Evolutionary conservation across 169 alveolate genomes (phyloP).

Genomic region (Plasmodium coatneyi): DNA sequence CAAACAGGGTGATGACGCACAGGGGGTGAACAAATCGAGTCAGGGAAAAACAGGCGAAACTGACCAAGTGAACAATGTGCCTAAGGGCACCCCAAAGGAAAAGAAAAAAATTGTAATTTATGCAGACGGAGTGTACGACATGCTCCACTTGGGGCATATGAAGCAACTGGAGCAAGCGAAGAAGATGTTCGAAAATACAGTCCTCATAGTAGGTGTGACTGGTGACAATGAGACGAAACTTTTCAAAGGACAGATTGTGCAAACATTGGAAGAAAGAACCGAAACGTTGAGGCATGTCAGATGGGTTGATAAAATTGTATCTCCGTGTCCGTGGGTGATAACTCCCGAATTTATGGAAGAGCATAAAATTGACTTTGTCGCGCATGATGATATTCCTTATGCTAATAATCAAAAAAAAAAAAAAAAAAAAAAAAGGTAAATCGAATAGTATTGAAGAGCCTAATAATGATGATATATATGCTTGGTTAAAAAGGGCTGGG

Average conservation of each 20-base stretch:
- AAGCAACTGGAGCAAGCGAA: slow-evolving; percentile 96
- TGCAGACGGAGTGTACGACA: slow-evolving; percentile 96
- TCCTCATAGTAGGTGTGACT: slow-evolving; percentile 96
- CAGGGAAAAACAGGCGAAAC: background rate
- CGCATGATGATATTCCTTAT: slow-evolving; percentile 93
- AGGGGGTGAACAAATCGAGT: background rate
- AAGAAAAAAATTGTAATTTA: slow-evolving; percentile 76
- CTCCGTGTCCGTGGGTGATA: slow-evolving; percentile 95
- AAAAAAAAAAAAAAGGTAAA: slow-evolving; percentile 56
- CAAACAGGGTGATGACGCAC: background rate
- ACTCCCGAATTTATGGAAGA: slow-evolving; percentile 90
- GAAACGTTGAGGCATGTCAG: slow-evolving; percentile 94
- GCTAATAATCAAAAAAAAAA: slow-evolving; percentile 81
- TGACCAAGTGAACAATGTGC: background rate
- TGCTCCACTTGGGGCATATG: slow-evolving; percentile 97
- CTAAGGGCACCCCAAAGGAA: background rate
- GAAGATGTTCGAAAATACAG: slow-evolving; percentile 91
- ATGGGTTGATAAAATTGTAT: slow-evolving; percentile 97
- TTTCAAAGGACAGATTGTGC: slow-evolving; percentile 94
- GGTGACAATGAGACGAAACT: slow-evolving; percentile 94
- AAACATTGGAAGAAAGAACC: slow-evolving; percentile 93
- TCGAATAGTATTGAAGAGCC: slow-evolving; percentile 70
- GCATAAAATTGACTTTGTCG: slow-evolving; percentile 93
- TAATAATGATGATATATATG: slow-evolving; percentile 88
- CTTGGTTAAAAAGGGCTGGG: slow-evolving; percentile 91